Evolutionary conservation across 352 stramenopile genomes (phyloP).

Genomic region (Phytophthora agathidicida): DNA sequence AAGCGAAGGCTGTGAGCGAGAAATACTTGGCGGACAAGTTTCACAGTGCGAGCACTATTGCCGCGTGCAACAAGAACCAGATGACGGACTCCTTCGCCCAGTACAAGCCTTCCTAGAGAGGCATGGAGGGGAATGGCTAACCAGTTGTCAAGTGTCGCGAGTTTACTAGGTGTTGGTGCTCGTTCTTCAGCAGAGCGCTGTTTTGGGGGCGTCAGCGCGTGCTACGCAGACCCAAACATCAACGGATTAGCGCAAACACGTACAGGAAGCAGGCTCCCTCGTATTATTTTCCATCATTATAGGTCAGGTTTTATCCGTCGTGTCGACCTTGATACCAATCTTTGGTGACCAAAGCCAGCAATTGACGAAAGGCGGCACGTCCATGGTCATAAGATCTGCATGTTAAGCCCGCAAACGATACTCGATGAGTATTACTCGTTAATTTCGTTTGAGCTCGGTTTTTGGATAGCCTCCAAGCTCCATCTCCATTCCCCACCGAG

Average conservation of each 20-base stretch:
- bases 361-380: too few species aligned
- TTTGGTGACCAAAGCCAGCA: neutral
- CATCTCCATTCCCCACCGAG: neutral
- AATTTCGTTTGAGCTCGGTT: slow-evolving; percentile 1
- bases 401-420: neutral
- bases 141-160: slow-evolving; percentile 3
- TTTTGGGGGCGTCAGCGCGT: slow-evolving; percentile 5
- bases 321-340: too few species aligned
- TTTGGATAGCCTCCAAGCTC: slow-evolving; percentile 1
- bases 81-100: slow-evolving; percentile 59
- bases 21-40: slow-evolving; percentile 83
- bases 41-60: slow-evolving; percentile 52
- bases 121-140: slow-evolving; percentile 3
- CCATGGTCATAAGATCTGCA: too few species aligned
- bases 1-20: slow-evolving; percentile 84
- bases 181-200: slow-evolving; percentile 1
- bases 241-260: slow-evolving; percentile 7
- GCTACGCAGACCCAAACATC: slow-evolving; percentile 8
- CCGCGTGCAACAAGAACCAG: slow-evolving; percentile 46
- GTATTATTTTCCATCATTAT: slow-evolving; percentile 45
- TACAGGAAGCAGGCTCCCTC: slow-evolving; percentile 22
- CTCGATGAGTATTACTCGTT: too few species aligned
- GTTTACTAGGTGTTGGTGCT: slow-evolving; percentile 4
- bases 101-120: slow-evolving; percentile 32
- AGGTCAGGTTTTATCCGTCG: slow-evolving; percentile 29